Percentiles rank a stretch among this genome's conserved stretches.
These are phyloP conservation scores for Amoeboaphelidium occidentale DNA, from an alignment of 371 early-diverging fungal species.

Conservation along the genomic window DNA sequence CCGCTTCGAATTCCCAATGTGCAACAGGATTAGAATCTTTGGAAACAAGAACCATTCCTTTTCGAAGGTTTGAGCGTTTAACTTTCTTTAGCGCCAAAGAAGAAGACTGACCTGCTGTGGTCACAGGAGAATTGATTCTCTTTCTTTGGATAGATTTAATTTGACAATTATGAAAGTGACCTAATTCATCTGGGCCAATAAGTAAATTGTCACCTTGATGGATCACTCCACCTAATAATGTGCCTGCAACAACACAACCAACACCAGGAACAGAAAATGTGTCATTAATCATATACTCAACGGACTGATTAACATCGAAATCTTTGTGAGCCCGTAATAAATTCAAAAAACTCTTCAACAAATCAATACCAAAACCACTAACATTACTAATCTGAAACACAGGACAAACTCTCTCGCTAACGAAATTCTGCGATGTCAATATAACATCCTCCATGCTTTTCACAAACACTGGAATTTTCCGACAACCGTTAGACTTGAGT, in stretches of 20 bases:
- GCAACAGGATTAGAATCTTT: slow-evolving; percentile 27
- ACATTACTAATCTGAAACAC: slow-evolving; percentile 81
- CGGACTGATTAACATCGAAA: slow-evolving; percentile 32
- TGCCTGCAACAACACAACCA: slow-evolving; percentile 59
- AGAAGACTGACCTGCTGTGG: slow-evolving; percentile 54
- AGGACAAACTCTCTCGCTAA: slow-evolving; percentile 33
- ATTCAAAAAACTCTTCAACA: slow-evolving; percentile 58
- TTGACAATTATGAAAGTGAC: slow-evolving; percentile 41
- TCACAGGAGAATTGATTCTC: slow-evolving; percentile 36
- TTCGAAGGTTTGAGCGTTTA: slow-evolving; percentile 42
- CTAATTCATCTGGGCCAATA: slow-evolving; percentile 59
- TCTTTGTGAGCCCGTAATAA: slow-evolving; percentile 33
- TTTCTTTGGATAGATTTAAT: slow-evolving; percentile 74
- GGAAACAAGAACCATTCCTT: slow-evolving; percentile 63
- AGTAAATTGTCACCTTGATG: slow-evolving; percentile 56
- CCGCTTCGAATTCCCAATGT: slow-evolving; percentile 58
- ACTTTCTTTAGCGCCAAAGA: slow-evolving; percentile 65
- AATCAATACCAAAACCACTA: slow-evolving; percentile 58
- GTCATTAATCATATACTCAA: slow-evolving; percentile 63
- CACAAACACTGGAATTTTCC: slow-evolving; percentile 71
- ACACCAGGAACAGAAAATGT: slow-evolving; percentile 65
- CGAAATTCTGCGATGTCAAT: slow-evolving; percentile 24
- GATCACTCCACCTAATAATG: slow-evolving; percentile 32
- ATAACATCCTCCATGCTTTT: slow-evolving; percentile 48
- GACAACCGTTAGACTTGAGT: slow-evolving; percentile 61